phyloP scores from a whole-genome alignment of 2,329 filamentous ascomycete species.

The Colletotrichum sp. region DNA sequence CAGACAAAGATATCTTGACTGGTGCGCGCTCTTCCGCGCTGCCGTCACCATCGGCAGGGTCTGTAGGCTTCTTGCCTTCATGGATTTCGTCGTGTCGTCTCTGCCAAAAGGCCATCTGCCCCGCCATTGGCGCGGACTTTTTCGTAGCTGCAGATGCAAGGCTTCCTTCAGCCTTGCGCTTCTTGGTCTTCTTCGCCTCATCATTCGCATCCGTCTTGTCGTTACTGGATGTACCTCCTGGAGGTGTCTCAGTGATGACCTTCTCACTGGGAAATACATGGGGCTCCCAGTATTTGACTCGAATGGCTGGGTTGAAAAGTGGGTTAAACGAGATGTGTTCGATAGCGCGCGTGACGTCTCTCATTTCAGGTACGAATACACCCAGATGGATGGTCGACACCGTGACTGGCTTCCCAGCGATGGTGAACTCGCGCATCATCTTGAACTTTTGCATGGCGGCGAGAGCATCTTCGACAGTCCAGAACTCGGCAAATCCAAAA shows the following conservation, averaged over 20 bases:
- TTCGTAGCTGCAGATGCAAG: constrained; percentile 34
- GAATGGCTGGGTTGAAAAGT: constrained; percentile 69
- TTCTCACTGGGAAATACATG: constrained; percentile 73
- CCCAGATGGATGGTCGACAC: constrained; percentile 83
- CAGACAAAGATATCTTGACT: constrained; percentile 24
- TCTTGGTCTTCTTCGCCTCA: constrained; percentile 51
- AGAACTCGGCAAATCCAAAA: constrained; percentile 87
- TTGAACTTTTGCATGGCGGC: constrained; percentile 76
- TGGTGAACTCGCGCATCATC: constrained; percentile 77
- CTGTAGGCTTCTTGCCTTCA: constrained; percentile 19
- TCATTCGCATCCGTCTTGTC: constrained; percentile 30
- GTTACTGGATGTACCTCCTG: constrained; percentile 44
- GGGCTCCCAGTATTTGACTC: constrained; percentile 79
- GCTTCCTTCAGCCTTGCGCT: constrained; percentile 55
- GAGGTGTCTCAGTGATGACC: constrained; percentile 59
- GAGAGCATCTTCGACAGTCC: constrained; percentile 75
- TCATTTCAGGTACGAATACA: constrained; percentile 78
- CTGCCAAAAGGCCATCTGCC: constrained; percentile 51
- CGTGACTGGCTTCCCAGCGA: constrained; percentile 74
- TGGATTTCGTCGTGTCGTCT: constrained; percentile 47
- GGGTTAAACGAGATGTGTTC: constrained; percentile 72
- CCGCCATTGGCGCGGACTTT: constrained; percentile 44
- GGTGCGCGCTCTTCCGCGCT: constrained; percentile 15
- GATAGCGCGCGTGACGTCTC: constrained; percentile 58
- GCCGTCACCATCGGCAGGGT: neutral